Base-by-base conservation (phyloP, 1,284 basidiomycete genomes). In the Cutaneotrichosporon sp. region DNA sequence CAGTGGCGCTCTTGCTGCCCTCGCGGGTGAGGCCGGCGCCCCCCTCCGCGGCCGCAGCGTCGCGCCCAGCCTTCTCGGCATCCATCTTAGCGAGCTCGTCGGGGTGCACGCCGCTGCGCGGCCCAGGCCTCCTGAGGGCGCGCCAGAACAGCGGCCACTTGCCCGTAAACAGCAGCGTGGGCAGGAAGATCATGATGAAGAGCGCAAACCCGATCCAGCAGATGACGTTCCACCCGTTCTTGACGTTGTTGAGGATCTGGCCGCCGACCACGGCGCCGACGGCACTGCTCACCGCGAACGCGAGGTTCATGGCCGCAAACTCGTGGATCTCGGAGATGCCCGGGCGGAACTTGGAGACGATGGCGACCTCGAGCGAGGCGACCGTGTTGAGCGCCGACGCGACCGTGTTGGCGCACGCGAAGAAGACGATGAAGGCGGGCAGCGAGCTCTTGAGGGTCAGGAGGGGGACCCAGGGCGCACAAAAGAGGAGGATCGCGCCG, bases 391-490 rank as follows among this genome's bases (percentile, higher is more conserved):
- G 61, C 13, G 59, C 38, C 18, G 54, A 56, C 22, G 43, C 56
- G 29, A 60, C 33, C 51, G 61, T 46, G n/a, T 59, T 83, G 71
- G 84, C 80, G 20, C 88, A 54, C 1, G 84, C 86, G 67, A 87
- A 86, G 13, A 83, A 80, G 20, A 82, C 77, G 49, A 90, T 81
- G 70, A 91, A 91, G 10, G 87, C 73, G 1, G 83, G 81, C 2
- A 91, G 77, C 3, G 81, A 81, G 2, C 71, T 70, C 50, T 82
- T 76, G 11, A 91, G 77, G 27, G 83, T 82, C 70, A 90, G 68
- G 6, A 89, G 71, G 6, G 83, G 79, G 80, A 85, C 86, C 86
- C 88, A 91, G 0, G 89, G 89, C 6, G 89, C 61, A 2, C 85
- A 74, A 3, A 88, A 71, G 4, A 86, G 3, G 16, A 90, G 71